A percentile compares a stretch with the other conserved stretches of the same genome.
Evolutionary conservation across 148 eudicot genomes (phyloP).

Genomic region (Cornus kousa): DNA sequence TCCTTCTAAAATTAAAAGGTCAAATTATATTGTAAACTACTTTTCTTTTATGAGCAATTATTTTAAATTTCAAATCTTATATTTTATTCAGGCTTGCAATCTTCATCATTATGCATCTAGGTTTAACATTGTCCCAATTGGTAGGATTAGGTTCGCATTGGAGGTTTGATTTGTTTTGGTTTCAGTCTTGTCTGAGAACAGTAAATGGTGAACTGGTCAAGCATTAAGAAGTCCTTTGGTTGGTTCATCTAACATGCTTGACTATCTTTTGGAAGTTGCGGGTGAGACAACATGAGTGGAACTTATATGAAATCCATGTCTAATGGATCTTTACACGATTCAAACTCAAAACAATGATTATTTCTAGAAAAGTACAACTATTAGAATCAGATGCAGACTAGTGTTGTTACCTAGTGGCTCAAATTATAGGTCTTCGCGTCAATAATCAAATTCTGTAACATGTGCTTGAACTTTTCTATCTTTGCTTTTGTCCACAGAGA

Average conservation of each 20-base stretch:
- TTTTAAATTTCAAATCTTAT: neutral
- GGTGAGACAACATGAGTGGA: neutral
- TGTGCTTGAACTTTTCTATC: neutral
- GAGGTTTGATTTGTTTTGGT: too few species aligned
- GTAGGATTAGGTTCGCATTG: too few species aligned
- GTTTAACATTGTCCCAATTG: too few species aligned
- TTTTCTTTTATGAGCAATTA: neutral
- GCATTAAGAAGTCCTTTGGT: neutral
- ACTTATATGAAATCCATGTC: neutral
- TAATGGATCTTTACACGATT: neutral
- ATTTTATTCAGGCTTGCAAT: neutral
- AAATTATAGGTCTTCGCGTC: neutral
- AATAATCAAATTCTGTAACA: neutral
- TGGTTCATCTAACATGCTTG: neutral
- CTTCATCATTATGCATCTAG: neutral
- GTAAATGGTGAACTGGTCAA: neutral
- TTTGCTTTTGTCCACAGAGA: constrained; percentile 43
- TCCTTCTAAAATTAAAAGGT: neutral
- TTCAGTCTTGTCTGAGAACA: too few species aligned
- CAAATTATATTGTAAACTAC: neutral
- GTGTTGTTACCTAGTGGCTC: neutral
- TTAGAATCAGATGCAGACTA: neutral
- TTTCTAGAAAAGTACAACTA: neutral
- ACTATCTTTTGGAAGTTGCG: neutral
- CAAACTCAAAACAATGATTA: neutral